phyloP scores from a whole-genome alignment of 2,329 filamentous ascomycete genomes.

The Ophiocordyceps polyrhachis-furcata region DNA sequence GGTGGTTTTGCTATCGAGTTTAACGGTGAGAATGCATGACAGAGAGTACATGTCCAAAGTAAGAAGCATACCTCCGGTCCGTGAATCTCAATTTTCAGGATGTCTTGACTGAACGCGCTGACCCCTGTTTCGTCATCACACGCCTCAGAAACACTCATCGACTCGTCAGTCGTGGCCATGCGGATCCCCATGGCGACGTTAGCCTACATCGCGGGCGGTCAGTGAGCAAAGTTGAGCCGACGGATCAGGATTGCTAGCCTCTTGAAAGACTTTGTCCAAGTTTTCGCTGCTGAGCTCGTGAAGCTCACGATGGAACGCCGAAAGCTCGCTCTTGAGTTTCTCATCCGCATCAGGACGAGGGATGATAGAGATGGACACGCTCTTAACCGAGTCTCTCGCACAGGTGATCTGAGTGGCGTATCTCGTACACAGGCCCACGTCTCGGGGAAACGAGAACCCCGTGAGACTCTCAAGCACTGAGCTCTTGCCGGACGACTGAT shows the following conservation, averaged over 20 bases:
- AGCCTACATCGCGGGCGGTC: slow-evolving; percentile 10
- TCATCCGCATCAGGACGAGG: slow-evolving; percentile 5
- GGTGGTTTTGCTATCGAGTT: slow-evolving; percentile 14
- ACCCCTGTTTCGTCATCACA: background rate
- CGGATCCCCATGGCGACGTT: slow-evolving; percentile 26
- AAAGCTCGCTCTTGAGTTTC: slow-evolving; percentile 3
- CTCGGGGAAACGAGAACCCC: slow-evolving; percentile 27
- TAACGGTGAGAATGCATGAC: background rate
- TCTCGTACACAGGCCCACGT: slow-evolving; percentile 25
- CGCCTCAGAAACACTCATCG: background rate
- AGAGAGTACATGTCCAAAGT: background rate
- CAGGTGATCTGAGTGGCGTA: slow-evolving; percentile 21
- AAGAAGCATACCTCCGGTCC: slow-evolving; percentile 17
- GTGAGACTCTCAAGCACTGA: slow-evolving; percentile 56
- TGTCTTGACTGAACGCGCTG: slow-evolving; percentile 26
- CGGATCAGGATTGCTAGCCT: slow-evolving; percentile 11
- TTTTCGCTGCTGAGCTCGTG: slow-evolving; percentile 8
- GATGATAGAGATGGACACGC: slow-evolving; percentile 22
- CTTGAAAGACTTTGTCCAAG: slow-evolving; percentile 19
- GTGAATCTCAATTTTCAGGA: slow-evolving; percentile 20
- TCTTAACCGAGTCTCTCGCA: slow-evolving; percentile 12
- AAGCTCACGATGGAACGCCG: slow-evolving; percentile 10
- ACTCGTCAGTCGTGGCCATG: slow-evolving; percentile 1
- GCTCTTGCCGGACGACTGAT: slow-evolving; percentile 73
- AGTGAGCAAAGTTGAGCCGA: background rate